Percentiles rank a stretch among this genome's conserved stretches.
phyloP scores from a whole-genome alignment of 306 rosid genomes.

The Quercus alba region DNA sequence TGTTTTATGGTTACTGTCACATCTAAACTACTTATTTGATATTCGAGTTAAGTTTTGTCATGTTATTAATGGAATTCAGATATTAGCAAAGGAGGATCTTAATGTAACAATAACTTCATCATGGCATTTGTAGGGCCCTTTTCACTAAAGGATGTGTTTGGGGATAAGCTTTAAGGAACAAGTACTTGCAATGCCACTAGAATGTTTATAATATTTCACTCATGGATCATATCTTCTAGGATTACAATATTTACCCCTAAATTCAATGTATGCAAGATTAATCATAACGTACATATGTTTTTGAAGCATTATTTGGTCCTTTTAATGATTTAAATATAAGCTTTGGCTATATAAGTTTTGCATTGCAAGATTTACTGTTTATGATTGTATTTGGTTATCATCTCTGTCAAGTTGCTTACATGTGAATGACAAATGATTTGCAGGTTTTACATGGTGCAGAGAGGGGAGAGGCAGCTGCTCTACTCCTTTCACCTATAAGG shows the following conservation, averaged over 20 bases:
- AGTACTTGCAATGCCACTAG: neutral
- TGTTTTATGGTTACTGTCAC: constrained; percentile 11
- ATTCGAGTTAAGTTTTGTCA: constrained; percentile 16
- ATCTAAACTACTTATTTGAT: constrained; percentile 3
- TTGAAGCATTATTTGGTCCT: neutral
- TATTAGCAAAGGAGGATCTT: neutral
- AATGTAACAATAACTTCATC: neutral
- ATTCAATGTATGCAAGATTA: neutral
- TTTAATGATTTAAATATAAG: neutral
- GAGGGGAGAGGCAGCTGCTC: constrained; percentile 83
- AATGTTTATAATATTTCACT: constrained; percentile 1
- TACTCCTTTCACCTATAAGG: constrained; percentile 86
- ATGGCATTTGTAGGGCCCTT: constrained; percentile 10
- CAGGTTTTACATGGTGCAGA: constrained; percentile 91
- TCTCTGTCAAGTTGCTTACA: constrained; percentile 14
- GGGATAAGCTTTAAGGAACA: neutral
- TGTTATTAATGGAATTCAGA: neutral
- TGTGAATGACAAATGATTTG: constrained; percentile 22
- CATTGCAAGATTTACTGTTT: neutral
- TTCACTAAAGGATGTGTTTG: constrained; percentile 10
- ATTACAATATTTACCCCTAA: neutral
- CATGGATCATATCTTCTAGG: neutral
- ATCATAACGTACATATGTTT: neutral
- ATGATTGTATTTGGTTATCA: neutral
- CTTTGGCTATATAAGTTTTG: neutral